Evolutionary conservation across 192 early-diverging fungal species (phyloP).

Genomic region (Cetraspora pellucida): DNA sequence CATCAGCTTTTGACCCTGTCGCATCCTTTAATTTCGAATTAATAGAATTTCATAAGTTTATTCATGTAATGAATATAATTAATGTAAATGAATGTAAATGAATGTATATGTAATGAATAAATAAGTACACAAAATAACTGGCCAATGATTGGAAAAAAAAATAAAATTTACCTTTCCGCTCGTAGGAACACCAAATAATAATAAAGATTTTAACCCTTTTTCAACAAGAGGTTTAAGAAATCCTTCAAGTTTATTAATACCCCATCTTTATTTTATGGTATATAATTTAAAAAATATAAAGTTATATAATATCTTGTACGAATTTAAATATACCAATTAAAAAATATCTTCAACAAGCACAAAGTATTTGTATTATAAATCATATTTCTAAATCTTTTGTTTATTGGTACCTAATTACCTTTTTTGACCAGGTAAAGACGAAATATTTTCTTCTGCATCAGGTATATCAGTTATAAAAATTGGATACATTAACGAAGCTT

Average conservation of each 20-base stretch:
- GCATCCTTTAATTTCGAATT: slow-evolving; percentile 59
- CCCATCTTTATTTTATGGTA: slow-evolving; percentile 48
- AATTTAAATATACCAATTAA: too few species aligned
- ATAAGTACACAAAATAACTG: too few species aligned
- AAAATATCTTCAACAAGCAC: too few species aligned
- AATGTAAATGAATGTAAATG: too few species aligned
- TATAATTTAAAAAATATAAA: not conserved
- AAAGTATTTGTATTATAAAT: too few species aligned
- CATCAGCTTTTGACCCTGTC: slow-evolving; percentile 79
- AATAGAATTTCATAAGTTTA: not conserved
- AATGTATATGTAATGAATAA: too few species aligned
- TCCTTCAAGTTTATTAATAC: slow-evolving; percentile 76
- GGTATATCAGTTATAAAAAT: slow-evolving; percentile 89
- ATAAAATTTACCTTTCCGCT: slow-evolving; percentile 56
- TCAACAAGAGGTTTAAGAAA: slow-evolving; percentile 79
- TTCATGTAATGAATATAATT: too few species aligned
- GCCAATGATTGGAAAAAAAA: too few species aligned
- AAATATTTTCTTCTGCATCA: slow-evolving; percentile 75
- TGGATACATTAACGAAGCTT: slow-evolving; percentile 86
- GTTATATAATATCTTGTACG: too few species aligned
- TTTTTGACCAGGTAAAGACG: slow-evolving; percentile 84
- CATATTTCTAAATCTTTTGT: too few species aligned
- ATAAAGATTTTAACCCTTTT: slow-evolving; percentile 84
- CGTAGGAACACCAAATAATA: slow-evolving; percentile 93
- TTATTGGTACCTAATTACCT: slow-evolving; percentile 46